Evolutionary conservation across 768 basidiomycete genomes (phyloP).

Genomic region (Pulveroboletus sp.): DNA sequence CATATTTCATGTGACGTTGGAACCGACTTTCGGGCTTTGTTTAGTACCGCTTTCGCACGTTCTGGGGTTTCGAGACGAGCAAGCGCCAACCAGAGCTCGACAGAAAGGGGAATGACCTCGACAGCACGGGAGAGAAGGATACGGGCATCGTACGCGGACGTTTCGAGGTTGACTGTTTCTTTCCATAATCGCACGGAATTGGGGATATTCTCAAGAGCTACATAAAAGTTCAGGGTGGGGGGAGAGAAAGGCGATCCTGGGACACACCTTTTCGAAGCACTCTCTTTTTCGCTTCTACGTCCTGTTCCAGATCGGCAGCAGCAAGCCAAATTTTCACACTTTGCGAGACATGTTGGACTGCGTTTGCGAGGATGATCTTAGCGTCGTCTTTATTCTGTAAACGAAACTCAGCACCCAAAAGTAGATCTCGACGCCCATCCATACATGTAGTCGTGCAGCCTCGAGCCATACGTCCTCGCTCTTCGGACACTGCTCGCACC

Average conservation of each 20-base stretch:
- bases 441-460: constrained; percentile 87
- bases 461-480: constrained; percentile 99
- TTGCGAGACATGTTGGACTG: constrained; percentile 90
- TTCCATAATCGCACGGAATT: constrained; percentile 98
- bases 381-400: constrained; percentile 83
- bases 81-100: constrained; percentile 98
- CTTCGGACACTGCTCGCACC: constrained; percentile 94
- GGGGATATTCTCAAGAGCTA: constrained; percentile 94
- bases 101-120: constrained; percentile 93
- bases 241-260: neutral
- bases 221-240: neutral
- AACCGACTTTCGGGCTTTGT: constrained; percentile 90
- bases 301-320: constrained; percentile 85
- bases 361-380: constrained; percentile 89
- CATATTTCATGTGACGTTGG: constrained; percentile 98
- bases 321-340: constrained; percentile 97
- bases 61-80: constrained; percentile 93
- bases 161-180: constrained; percentile 94
- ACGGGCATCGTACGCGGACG: constrained; percentile 82
- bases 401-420: neutral
- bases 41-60: constrained; percentile 88
- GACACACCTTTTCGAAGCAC: constrained; percentile 83
- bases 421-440: constrained; percentile 18
- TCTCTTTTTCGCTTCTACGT: constrained; percentile 80
- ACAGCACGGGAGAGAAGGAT: constrained; percentile 91